phyloP scores from a whole-genome alignment of 345 rosid genomes.

The Lumnitzera littorea region DNA sequence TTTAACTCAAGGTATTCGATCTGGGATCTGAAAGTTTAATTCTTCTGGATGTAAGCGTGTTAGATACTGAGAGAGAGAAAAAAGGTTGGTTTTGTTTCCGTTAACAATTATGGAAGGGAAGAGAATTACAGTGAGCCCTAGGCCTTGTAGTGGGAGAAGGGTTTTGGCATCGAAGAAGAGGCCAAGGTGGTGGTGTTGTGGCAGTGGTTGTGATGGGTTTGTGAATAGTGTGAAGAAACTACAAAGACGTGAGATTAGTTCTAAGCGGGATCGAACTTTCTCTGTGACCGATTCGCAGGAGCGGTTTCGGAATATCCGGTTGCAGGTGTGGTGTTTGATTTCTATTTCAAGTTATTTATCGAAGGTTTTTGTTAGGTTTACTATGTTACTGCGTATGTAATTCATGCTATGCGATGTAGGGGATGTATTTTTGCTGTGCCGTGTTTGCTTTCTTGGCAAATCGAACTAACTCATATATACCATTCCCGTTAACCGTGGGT shows the following conservation, averaged over 20 bases:
- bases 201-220: slow-evolving; percentile 42
- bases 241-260: slow-evolving; percentile 74
- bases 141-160: slow-evolving; percentile 54
- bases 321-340: slow-evolving; percentile 31
- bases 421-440: too few relatives aligned
- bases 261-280: slow-evolving; percentile 68
- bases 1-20: too few relatives aligned
- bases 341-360: too few relatives aligned
- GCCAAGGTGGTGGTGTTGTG: slow-evolving; percentile 28
- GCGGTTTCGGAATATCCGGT: slow-evolving; percentile 78
- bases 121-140: slow-evolving; percentile 46
- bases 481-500: too few relatives aligned
- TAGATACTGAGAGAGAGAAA: background rate
- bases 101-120: slow-evolving; percentile 25
- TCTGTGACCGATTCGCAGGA: slow-evolving; percentile 75
- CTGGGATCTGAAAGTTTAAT: too few relatives aligned
- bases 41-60: too few relatives aligned
- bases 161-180: slow-evolving; percentile 49
- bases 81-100: slow-evolving; percentile 4
- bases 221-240: slow-evolving; percentile 78
- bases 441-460: too few relatives aligned
- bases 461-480: too few relatives aligned
- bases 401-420: too few relatives aligned
- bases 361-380: too few relatives aligned
- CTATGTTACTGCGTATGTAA: too few relatives aligned